These are phyloP conservation scores for Penicillium argentinense DNA, from an alignment of 495 filamentous ascomycete species.

Conservation along the genomic window DNA sequence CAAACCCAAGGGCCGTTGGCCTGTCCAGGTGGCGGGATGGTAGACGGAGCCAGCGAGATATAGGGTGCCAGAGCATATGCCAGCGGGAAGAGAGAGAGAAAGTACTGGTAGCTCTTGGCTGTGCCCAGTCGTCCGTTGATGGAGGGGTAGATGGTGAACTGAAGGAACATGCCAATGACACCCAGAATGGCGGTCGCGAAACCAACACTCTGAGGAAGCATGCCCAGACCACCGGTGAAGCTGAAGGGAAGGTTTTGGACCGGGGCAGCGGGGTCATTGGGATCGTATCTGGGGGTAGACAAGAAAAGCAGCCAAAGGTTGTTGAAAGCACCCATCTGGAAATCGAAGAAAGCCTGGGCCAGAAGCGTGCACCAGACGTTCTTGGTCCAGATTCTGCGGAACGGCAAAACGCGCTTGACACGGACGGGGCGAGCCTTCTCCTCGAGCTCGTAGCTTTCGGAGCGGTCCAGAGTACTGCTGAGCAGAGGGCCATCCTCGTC, in stretches of 20 bases:
- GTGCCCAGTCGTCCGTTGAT: slow-evolving; percentile 69
- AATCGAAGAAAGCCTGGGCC: slow-evolving; percentile 68
- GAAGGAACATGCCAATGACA: slow-evolving; percentile 71
- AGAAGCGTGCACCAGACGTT: slow-evolving; percentile 70
- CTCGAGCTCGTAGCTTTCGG: slow-evolving; percentile 43
- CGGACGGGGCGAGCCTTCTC: slow-evolving; percentile 36
- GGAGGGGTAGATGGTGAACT: slow-evolving; percentile 73
- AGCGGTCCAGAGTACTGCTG: slow-evolving; percentile 19
- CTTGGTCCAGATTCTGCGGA: slow-evolving; percentile 75
- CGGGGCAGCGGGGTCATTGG: slow-evolving; percentile 41
- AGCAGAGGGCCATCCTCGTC: slow-evolving; percentile 39
- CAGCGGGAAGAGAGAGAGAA: slow-evolving; percentile 70
- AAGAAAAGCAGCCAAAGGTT: slow-evolving; percentile 84
- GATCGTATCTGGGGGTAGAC: slow-evolving; percentile 70
- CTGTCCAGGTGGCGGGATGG: slow-evolving; percentile 55
- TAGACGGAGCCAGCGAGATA: slow-evolving; percentile 66
- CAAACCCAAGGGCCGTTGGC: slow-evolving; percentile 68
- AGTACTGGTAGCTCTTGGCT: slow-evolving; percentile 63
- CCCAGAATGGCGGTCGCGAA: slow-evolving; percentile 78
- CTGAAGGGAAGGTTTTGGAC: slow-evolving; percentile 57
- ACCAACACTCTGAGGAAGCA: slow-evolving; percentile 72
- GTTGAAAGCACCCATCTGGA: slow-evolving; percentile 80
- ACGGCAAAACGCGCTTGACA: slow-evolving; percentile 50
- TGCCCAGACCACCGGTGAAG: slow-evolving; percentile 80
- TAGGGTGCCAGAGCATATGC: slow-evolving; percentile 72